Base-by-base conservation (phyloP, 2,329 filamentous ascomycete species). In the Calonectria leucothoes region DNA sequence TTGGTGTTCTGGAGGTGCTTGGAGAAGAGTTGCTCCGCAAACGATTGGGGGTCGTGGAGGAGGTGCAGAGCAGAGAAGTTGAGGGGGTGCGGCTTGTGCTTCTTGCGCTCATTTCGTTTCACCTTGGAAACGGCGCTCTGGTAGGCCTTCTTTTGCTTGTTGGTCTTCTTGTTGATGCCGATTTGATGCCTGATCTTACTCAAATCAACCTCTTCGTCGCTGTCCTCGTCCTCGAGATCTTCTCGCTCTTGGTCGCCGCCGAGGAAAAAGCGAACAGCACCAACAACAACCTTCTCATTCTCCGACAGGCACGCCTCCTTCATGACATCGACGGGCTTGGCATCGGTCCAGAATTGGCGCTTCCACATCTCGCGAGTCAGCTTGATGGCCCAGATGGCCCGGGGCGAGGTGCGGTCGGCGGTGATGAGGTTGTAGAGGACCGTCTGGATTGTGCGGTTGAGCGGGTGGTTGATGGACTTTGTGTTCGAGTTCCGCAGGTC, bases 41-140 rank as follows among this genome's bases (percentile, higher is more conserved):
- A 98, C 0, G 94, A 94, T 83, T 99, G 97, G 0, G 97, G 96
- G 78, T 98, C 96, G 83, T 98, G 94, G 3, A 99, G 89, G 27
- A 99, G 89, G 83, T 99, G 97, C 49, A 99, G 89, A 0, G 97
- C 97, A 0, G 96, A 98, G 84, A 99, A 99, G 87, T 99, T 99
- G 76, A 99, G 90, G 1, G 94, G 92, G 80, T 97, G 94, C 4
- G 95, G 94, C 76, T 94, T 91, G 76, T 92, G 91, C 90, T 98
- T 98, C 88, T 97, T 97, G 82, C 92, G 93, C 83, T 98, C 95
- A 81, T 93, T 91, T 82, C 89, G 92, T 87, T 95, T 97, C 49
- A 98, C 90, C 76, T 93, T 94, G n/a, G 92, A 91, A 4, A 95
- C 90, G 0, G 97, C 97, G 82, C 92, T 95, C 70, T 94, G 94